These are phyloP conservation scores for Stephania cephalantha DNA, from an alignment of 164 flowering plant genomes.

Conservation along the genomic window DNA sequence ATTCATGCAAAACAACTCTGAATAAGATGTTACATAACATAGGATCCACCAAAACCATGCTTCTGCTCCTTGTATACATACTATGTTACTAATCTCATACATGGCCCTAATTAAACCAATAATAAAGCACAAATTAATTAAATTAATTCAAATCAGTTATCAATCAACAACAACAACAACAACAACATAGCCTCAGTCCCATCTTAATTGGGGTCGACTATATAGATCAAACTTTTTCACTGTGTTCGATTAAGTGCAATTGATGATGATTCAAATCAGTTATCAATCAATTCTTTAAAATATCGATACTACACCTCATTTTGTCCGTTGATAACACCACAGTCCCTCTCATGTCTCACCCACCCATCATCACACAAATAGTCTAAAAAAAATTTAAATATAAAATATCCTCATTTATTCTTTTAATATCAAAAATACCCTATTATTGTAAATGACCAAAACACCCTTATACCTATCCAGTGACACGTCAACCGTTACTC, in stretches of 20 bases:
- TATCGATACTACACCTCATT: neutral
- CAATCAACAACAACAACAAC: neutral
- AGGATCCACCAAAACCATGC: neutral
- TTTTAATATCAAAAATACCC: neutral
- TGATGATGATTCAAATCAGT: neutral
- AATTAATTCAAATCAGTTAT: neutral
- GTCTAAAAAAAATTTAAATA: neutral
- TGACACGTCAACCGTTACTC: constrained; percentile 9
- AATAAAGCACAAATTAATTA: neutral
- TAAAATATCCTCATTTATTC: neutral
- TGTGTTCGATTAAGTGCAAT: too few species aligned
- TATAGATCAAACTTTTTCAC: too few species aligned
- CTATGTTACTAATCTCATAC: neutral
- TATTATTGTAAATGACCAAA: neutral
- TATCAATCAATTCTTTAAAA: neutral
- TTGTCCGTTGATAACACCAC: constrained; percentile 5
- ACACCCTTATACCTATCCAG: constrained; percentile 3
- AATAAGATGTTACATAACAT: neutral
- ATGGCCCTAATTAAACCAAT: neutral
- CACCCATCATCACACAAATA: neutral
- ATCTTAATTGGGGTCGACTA: too few species aligned
- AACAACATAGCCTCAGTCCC: too few species aligned
- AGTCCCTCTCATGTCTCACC: constrained; percentile 7
- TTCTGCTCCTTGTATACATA: too few species aligned
- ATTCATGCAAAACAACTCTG: neutral